Percentiles rank a stretch among this genome's conserved stretches.
phyloP scores from a whole-genome alignment of 2,329 filamentous ascomycete genomes.

The Aspergillus floridensis region DNA sequence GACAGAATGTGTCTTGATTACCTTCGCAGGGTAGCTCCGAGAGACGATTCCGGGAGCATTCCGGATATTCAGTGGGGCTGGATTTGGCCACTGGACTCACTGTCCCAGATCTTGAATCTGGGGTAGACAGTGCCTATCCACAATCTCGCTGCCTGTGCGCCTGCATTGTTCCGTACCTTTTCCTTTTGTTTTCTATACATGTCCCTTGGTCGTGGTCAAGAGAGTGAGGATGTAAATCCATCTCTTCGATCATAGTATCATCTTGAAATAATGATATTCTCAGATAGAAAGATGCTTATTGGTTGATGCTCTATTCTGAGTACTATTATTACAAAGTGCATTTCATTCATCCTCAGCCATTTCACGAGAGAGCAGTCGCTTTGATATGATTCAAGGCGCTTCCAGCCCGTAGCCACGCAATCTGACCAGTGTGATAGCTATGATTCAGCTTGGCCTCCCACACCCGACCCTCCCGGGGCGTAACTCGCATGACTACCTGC shows the following conservation, averaged over 20 bases:
- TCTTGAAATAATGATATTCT: neutral
- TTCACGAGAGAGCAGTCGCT: constrained; percentile 6
- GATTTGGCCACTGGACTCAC: neutral
- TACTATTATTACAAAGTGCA: neutral
- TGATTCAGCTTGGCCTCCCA: constrained; percentile 36
- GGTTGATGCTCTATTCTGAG: no score
- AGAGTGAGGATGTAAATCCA: no score
- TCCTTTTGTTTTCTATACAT: no score
- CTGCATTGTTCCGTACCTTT: no score
- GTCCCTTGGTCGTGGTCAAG: no score
- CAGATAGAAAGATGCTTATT: no score
- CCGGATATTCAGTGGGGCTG: neutral
- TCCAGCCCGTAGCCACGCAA: constrained; percentile 34
- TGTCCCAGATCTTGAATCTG: neutral
- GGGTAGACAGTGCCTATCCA: neutral
- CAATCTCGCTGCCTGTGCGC: no score
- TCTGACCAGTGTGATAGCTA: constrained; percentile 31
- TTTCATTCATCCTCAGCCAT: neutral
- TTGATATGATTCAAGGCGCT: constrained; percentile 38
- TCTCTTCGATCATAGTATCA: no score
- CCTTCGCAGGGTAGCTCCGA: no score
- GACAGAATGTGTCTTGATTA: no score
- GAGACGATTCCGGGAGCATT: neutral
- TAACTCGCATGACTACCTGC: constrained; percentile 31
- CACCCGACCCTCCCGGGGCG: constrained; percentile 19